Evolutionary conservation across 1,139 yeast species (phyloP), one percentile per base, ranked within the genome.

Genomic region (Pneumocystis jirovecii): DNA sequence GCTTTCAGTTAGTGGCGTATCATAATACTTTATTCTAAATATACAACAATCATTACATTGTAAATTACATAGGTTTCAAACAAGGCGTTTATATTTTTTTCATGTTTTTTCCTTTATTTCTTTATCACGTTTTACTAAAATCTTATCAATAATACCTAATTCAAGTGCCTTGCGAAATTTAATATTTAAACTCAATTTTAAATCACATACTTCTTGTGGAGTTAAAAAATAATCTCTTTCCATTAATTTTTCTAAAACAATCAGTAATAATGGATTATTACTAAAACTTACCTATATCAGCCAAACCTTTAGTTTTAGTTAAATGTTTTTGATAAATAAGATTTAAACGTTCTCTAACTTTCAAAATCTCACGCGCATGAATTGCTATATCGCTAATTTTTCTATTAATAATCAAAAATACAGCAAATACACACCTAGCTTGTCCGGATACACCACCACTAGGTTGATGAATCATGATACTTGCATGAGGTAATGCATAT

Each of bases 1-100:
- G 25, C 57, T 0, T 97, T 91, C 17, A 97, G 3, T 89, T 68
- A 64, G 62, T 68, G 68, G 69, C 66, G n/a, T 63, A 66, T 19
- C 45, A 64, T 61, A 29, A 39, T 40, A 31, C 5, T 56, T 31
- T 62, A 44, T n/a, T 25, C 15, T 39, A 31, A 31, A 31, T 31
- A 5, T 39, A 35, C 29, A 64, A 21, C 3, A 61, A 42, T 19
- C 29, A 29, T 12, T 31, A 61, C 62, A 21, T 61, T 31, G 31
- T 40, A 64, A 64, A 25, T 10, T 25, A 40, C 8, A 50, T 10
- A 34, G 31, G 21, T 57, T 56, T 21, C 19, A 25, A 31, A 12
- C 21, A 17, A 37, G 42, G 21, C 21, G n/a, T 62, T 29, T 21
- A 62, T 25, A n/a, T 29, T 29, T 37, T 57, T 19, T 25, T n/a